A percentile compares a stretch with the other conserved stretches of the same genome.
phyloP scores from a whole-genome alignment of 352 stramenopile genomes.

The Phytopythium sindhum region DNA sequence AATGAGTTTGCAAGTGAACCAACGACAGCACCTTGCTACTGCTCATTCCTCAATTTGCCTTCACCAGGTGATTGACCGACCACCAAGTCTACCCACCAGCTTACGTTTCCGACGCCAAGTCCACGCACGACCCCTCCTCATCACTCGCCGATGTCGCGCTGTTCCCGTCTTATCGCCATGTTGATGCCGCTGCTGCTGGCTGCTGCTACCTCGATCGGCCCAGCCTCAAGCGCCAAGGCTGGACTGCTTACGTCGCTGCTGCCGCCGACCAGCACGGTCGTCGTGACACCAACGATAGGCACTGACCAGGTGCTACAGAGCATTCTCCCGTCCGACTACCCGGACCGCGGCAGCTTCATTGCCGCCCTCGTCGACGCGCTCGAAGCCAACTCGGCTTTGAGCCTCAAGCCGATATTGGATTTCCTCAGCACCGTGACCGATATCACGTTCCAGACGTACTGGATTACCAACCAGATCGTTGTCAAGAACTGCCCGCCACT shows the following conservation, averaged over 20 bases:
- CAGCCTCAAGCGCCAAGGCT: background rate
- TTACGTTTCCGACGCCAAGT: background rate
- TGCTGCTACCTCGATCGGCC: background rate
- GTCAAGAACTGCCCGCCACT: constrained; percentile 21
- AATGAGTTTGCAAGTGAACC: too few relatives aligned
- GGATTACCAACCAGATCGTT: constrained; percentile 41
- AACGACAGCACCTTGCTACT: background rate
- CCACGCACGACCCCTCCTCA: background rate
- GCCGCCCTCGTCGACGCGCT: constrained; percentile 18
- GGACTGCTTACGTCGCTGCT: constrained; percentile 8
- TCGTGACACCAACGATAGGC: background rate
- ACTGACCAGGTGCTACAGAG: background rate
- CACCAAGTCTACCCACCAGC: background rate
- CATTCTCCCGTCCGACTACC: background rate
- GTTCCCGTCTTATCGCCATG: background rate
- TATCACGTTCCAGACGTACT: constrained; percentile 15
- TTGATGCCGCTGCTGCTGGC: background rate
- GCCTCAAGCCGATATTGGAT: constrained; percentile 12
- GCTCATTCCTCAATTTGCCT: constrained; percentile 39
- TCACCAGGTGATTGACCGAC: background rate
- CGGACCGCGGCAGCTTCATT: constrained; percentile 16
- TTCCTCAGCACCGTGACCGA: constrained; percentile 10
- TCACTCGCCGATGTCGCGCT: background rate
- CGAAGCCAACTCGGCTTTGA: constrained; percentile 8
- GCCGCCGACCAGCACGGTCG: background rate